Conservation (phyloP, 2,329 filamentous ascomycete species). For the Arthrobotrys sphaeroides region DNA sequence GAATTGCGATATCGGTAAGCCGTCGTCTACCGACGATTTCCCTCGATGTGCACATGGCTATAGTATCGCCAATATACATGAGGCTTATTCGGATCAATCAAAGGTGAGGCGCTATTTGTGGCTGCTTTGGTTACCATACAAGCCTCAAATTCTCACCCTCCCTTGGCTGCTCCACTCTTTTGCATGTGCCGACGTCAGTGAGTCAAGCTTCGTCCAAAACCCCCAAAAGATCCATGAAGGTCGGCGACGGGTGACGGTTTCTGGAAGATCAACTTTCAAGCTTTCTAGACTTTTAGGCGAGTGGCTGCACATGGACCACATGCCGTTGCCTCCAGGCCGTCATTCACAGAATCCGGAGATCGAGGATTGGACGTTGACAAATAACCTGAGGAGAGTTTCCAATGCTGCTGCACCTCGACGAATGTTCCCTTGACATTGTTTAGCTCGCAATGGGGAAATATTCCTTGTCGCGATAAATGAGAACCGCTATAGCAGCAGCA, state of each 20-base stretch:
- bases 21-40: background rate
- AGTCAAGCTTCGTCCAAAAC: conserved; percentile 33
- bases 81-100: conserved; percentile 24
- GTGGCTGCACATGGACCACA: conserved; percentile 26
- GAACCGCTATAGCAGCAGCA: background rate
- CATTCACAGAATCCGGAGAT: conserved; percentile 6
- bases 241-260: background rate
- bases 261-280: conserved; percentile 16
- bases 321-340: conserved; percentile 30
- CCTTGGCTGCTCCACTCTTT: conserved; percentile 22
- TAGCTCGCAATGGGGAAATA: background rate
- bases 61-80: conserved; percentile 24
- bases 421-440: background rate
- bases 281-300: background rate
- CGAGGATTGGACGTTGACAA: conserved; percentile 25
- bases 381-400: conserved; percentile 6
- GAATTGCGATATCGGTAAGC: background rate
- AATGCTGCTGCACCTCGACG: background rate
- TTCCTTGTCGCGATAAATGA: conserved; percentile 13
- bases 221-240: background rate
- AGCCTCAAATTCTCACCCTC: conserved; percentile 46
- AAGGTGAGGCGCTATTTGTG: conserved; percentile 36
- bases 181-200: conserved; percentile 53
- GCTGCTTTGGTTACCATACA: conserved; percentile 21
- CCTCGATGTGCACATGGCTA: conserved; percentile 22